Base-by-base conservation (phyloP, 2,329 filamentous ascomycete species). In the Nannizziopsis arthrosporioides region DNA sequence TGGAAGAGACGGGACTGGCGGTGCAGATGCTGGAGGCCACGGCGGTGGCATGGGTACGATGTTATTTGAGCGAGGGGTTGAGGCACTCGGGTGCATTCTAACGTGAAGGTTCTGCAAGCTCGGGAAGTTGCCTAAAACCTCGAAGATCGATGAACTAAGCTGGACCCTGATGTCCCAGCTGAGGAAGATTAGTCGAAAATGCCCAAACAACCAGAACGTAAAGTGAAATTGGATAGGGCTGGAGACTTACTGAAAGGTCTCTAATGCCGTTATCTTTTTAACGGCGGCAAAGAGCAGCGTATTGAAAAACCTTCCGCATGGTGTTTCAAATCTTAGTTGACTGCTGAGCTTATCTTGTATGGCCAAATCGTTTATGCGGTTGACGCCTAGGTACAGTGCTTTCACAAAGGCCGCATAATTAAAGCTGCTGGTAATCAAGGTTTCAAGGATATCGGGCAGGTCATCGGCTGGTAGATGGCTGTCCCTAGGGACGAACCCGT, bases 81-180 rank as follows among this genome's bases (percentile, higher is more conserved):
- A 79, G 1, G 69, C 67, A 1, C 77, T 78, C 3, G 68, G 66
- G 51, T 81, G 78, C 62, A 82, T 69, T 48, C 79, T 74, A 38
- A 82, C 57, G 53, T 79, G 75, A 10, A 82, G 56, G 51, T 74
- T 64, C 48, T 70, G 69, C 22, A 82, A 66, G 5, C 72, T 68
- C 14, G 64, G 51, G 48, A 80, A 75, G 31, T 68, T 61, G 57
- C 80, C 78, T 9, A 82, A 65, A 31, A 71, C 70, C 49, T 69
- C 69, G 62, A 78, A 81, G 3, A 82, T 71, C 1, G 71, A 71
- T 5, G 75, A 68, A 57, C 73, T 78, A 8, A 82, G 68, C 59
- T 82, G 78, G 47, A 82, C 73, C 5, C 77, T 72, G 47, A 81
- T 75, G 58, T 82, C 79, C 79, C 79, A 82, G 53, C 74, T 79